Evolutionary conservation across 345 rosid species (phyloP).

Genomic region (Pistacia vera): DNA sequence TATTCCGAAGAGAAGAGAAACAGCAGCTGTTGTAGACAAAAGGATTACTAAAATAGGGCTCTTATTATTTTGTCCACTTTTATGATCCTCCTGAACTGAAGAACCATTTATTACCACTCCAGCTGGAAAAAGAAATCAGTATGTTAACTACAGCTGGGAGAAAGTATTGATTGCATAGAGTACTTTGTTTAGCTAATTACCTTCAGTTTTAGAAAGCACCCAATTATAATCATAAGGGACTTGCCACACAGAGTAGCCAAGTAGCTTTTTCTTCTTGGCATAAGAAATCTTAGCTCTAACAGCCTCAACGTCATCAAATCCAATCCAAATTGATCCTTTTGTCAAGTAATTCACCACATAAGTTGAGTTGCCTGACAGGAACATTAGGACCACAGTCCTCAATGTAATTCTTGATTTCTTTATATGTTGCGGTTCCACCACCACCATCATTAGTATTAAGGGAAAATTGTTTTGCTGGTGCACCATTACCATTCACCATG

Average conservation of each 20-base stretch:
- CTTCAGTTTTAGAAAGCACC: conserved; percentile 38
- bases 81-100: too few relatives aligned
- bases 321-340: conserved; percentile 35
- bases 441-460: too few relatives aligned
- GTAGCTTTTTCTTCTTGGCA: conserved; percentile 36
- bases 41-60: too few relatives aligned
- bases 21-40: too few relatives aligned
- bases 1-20: too few relatives aligned
- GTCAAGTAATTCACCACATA: conserved; percentile 30
- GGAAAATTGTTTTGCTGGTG: conserved; percentile 6
- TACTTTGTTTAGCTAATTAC: not conserved
- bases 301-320: conserved; percentile 43
- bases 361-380: conserved; percentile 19
- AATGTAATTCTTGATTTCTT: conserved; percentile 20
- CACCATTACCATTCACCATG: not conserved
- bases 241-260: conserved; percentile 40
- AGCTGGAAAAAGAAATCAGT: too few relatives aligned
- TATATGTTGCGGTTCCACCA: conserved; percentile 29
- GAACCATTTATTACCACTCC: too few relatives aligned
- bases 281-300: conserved; percentile 39
- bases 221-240: conserved; percentile 38
- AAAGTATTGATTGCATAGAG: too few relatives aligned
- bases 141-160: too few relatives aligned
- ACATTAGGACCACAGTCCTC: not conserved
- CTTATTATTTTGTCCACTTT: too few relatives aligned